Base-by-base conservation (phyloP, 1,284 basidiomycete genomes). In the Puccinia horiana region DNA sequence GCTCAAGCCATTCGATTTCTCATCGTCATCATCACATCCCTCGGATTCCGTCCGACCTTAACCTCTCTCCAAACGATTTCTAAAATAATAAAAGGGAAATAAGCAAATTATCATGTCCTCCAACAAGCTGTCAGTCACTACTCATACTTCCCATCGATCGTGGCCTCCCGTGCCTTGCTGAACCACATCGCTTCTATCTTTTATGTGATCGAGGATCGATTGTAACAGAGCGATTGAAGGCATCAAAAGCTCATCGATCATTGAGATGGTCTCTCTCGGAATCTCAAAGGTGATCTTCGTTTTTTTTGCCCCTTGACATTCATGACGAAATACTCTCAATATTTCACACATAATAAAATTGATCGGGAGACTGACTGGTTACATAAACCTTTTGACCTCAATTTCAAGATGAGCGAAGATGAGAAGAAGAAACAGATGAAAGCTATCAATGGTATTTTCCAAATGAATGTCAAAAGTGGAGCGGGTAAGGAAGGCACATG, bases 401-500 rank as follows among this genome's bases (percentile, higher is more conserved):
- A 9, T 6, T 44, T 5, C 16, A 32, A 80, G 78, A 80, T 80
- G 78, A 18, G 29, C 18, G 78, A 80, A 61, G 78, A 47, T 8
- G 78, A 80, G 44, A 72, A 72, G 56, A 80, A 80, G 29, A 52
- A 67, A 23, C 69, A 72, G 20, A 72, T 80, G 52, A 73, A 73
- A 40, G 40, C 70, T 42, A 56, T 80, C 83, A 95, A 94, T 87
- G 94, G 93, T 84, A 91, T 96, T 87, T 96, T 98, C 87, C 93
- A 96, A 88, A 89, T 98, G 83, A 91, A 92, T 84, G 91, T 97
- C 85, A 92, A 93, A 88, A 95, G 95, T 87, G 88, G 87, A 26
- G 90, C 90, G 49, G 93, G 93, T 85, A 90, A 93, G 87, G 92
- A 93, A 86, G 93, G 89, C 70, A 84, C 86, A 81, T 86, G 84